Conservation (phyloP, 495 filamentous ascomycete genomes). For the Lepidopterella palustris region DNA sequence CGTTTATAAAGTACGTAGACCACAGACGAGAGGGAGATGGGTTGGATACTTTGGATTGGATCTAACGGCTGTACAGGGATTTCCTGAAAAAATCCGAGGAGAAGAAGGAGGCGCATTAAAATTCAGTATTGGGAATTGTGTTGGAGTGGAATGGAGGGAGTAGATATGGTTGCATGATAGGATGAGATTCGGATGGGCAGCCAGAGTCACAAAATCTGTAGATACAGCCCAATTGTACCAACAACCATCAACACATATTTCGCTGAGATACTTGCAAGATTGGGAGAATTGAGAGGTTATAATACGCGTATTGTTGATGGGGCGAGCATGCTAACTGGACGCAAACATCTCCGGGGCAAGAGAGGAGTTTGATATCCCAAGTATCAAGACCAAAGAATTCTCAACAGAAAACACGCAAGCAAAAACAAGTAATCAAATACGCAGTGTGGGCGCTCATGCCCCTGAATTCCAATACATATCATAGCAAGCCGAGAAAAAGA, state of each 20-base stretch:
- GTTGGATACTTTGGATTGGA: too few relatives aligned
- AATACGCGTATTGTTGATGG: too few relatives aligned
- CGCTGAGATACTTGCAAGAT: background rate
- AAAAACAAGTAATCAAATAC: too few relatives aligned
- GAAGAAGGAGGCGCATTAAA: conserved; percentile 64
- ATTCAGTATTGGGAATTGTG: background rate
- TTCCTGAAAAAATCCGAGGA: conserved; percentile 44
- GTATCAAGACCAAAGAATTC: too few relatives aligned
- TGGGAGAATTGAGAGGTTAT: too few relatives aligned
- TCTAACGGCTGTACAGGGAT: conserved; percentile 13
- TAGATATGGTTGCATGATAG: background rate
- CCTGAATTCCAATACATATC: too few relatives aligned
- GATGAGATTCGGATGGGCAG: conserved; percentile 4
- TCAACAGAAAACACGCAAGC: too few relatives aligned
- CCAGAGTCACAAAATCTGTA: conserved; percentile 20
- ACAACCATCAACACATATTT: conserved; percentile 4
- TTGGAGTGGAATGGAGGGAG: background rate
- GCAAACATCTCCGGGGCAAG: too few relatives aligned
- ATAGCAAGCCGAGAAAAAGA: background rate
- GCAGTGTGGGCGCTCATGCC: too few relatives aligned
- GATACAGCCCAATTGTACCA: conserved; percentile 30
- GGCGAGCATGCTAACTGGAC: too few relatives aligned
- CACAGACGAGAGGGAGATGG: background rate
- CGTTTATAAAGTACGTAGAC: conserved; percentile 82
- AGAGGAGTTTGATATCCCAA: too few relatives aligned